phyloP scores from a whole-genome alignment of 2,329 filamentous ascomycete species.

The Alternaria rosae region DNA sequence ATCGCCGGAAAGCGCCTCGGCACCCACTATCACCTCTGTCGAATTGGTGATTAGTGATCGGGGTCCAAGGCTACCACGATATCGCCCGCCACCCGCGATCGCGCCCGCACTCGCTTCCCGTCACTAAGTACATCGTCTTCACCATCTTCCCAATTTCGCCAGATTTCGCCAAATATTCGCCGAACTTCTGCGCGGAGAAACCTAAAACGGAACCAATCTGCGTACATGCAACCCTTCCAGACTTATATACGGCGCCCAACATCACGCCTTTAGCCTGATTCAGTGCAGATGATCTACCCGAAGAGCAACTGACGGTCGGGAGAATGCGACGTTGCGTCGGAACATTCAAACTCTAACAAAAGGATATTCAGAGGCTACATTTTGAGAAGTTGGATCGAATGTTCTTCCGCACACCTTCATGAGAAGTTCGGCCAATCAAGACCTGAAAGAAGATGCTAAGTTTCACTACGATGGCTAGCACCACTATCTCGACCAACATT shows the following conservation, averaged over 20 bases:
- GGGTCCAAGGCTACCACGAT: slow-evolving; percentile 1
- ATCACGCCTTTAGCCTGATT: slow-evolving; percentile 1
- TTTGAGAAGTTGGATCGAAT: neutral
- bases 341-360: neutral
- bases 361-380: neutral
- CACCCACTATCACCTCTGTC: too few relatives aligned
- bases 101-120: neutral
- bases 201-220: neutral
- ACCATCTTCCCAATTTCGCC: neutral
- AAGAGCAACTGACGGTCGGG: neutral
- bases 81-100: neutral
- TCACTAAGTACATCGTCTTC: neutral
- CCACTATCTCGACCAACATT: neutral
- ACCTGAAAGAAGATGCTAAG: neutral
- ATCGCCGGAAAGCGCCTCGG: neutral
- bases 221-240: neutral
- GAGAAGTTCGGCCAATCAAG: neutral
- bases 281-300: neutral
- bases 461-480: neutral
- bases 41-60: neutral
- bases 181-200: neutral
- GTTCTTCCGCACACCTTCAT: neutral
- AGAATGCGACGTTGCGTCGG: neutral
- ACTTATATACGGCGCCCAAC: neutral
- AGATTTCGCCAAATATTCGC: neutral